Base-by-base conservation (phyloP, 306 rosid species). In the Cicer arietinum region DNA sequence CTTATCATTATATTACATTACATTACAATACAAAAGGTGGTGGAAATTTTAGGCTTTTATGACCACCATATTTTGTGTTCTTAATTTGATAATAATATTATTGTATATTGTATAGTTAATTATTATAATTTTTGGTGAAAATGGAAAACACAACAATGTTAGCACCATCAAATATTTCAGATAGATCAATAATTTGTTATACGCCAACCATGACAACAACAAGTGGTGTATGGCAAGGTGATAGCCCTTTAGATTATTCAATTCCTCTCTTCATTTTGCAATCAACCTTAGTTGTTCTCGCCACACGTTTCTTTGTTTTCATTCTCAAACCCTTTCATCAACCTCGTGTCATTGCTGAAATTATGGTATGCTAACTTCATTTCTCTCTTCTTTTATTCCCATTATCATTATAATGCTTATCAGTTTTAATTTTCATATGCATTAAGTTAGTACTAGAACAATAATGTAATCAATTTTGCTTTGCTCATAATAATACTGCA, bases 331-430 rank as follows among this genome's bases (percentile, higher is more conserved):
- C 96, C 66, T 80, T 92, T 42, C 89, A 90, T 40, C 96, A 90
- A 76, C 96, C 98, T 71, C 94, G 95, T 25, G 95, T 90, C 30
- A 85, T 92, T 50, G 86, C 93, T 6, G 96, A 92, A 86, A 84
- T 90, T 58, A 0, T 92, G 86, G 98, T 90, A 73, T 17, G 56
- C 10, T 64, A 51, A 43, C 17, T 30, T 64, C 40, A 8, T 37
- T 35, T 59, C 14, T 59, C 50, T 60, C 66, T 35, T 37, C 4
- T 30, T 30, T 30, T 30, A 30, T 30, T 30, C 6, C 37, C 5
- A 30, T 30, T 30, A 30, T 30, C 5, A 30, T 30, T 30, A 30
- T 30, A 30, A 30, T 30, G 37, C 37, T 30, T 30, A 30, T 30
- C 18, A 12, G 17, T 11, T 11, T 10, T 20, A 0, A 5, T 57